Base-by-base conservation (phyloP, 169 alveolate genomes). In the Prorocentrum cordatum region DNA sequence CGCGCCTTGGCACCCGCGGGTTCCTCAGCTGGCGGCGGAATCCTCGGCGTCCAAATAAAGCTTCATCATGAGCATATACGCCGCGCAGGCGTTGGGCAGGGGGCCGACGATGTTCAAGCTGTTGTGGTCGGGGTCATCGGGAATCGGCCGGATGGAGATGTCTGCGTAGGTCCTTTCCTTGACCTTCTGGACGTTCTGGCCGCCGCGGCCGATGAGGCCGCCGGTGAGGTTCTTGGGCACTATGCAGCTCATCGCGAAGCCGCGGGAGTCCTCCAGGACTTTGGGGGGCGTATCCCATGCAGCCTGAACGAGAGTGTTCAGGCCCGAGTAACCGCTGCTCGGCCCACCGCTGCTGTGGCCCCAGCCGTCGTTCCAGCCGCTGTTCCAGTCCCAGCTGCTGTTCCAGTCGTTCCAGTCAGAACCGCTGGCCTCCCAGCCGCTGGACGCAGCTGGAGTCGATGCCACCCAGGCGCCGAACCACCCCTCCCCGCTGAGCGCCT, bases 11-110 rank as follows among this genome's bases (percentile, higher is more conserved):
- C n/a, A n/a, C n/a, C n/a, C n/a, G n/a, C n/a, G n/a, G n/a, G n/a
- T n/a, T n/a, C n/a, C n/a, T n/a, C n/a, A n/a, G n/a, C n/a, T n/a
- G n/a, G n/a, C n/a, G n/a, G n/a, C n/a, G n/a, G n/a, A n/a, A n/a
- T n/a, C n/a, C 54, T 42, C 54, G 16, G 54, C 54, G 16, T 42
- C 54, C 54, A 42, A 42, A 16, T 42, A 42, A 12, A 9, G 54
- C 72, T 80, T 80, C 89, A 80, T 80, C 89, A 80, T 80, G 26
- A 80, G 59, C 89, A 80, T 80, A 77, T 80, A 80, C 58, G 89
- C 89, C 1, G 89, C 89, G 38, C 89, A 80, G 27, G 47, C 75
- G 32, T 66, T 66, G 18, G 75, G 75, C 75, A 66, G 39, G 33
- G 58, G 26, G 42, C 75, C 75, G 5, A 24, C 89, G 7, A 80